Conservation (phyloP, 2,329 filamentous ascomycete genomes). For the Coleophoma cylindrospora region DNA sequence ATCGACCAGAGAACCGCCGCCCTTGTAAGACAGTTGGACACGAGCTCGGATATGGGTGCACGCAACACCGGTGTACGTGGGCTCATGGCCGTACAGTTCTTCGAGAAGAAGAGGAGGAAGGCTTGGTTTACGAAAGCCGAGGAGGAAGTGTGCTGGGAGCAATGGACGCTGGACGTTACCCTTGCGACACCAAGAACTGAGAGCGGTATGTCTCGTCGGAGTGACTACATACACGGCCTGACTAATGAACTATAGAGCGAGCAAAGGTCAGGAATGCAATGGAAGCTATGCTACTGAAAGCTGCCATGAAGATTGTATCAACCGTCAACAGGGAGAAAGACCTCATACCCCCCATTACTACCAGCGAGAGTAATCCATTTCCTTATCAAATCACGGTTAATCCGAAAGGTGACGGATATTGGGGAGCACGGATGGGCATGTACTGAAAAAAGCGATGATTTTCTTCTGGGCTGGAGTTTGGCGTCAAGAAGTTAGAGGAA, state of each 20-base stretch:
- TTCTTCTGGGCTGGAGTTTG: not conserved
- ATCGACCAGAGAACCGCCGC: slow-evolving; percentile 83
- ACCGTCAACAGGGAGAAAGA: slow-evolving; percentile 87
- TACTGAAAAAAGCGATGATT: not conserved
- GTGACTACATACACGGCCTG: slow-evolving; percentile 1
- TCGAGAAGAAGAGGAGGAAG: slow-evolving; percentile 85
- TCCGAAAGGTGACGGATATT: slow-evolving; percentile 66
- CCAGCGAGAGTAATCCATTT: slow-evolving; percentile 86
- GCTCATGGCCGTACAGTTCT: slow-evolving; percentile 84
- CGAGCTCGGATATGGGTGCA: slow-evolving; percentile 40
- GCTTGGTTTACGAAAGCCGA: slow-evolving; percentile 76
- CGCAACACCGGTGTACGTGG: slow-evolving; percentile 59
- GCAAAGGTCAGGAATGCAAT: slow-evolving; percentile 86
- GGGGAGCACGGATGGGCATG: slow-evolving; percentile 75
- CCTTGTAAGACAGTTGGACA: slow-evolving; percentile 72
- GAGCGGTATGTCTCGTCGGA: slow-evolving; percentile 54
- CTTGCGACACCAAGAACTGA: slow-evolving; percentile 86
- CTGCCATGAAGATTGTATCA: slow-evolving; percentile 83
- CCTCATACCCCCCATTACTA: slow-evolving; percentile 95
- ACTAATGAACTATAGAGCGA: slow-evolving; percentile 52
- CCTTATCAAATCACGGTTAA: slow-evolving; percentile 91
- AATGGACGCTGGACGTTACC: slow-evolving; percentile 92
- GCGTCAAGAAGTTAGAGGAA: slow-evolving; percentile 1
- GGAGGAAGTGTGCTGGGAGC: slow-evolving; percentile 95
- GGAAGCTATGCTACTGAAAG: slow-evolving; percentile 82